phyloP scores from a whole-genome alignment of 768 basidiomycete genomes.

The Naganishia kalamii region DNA sequence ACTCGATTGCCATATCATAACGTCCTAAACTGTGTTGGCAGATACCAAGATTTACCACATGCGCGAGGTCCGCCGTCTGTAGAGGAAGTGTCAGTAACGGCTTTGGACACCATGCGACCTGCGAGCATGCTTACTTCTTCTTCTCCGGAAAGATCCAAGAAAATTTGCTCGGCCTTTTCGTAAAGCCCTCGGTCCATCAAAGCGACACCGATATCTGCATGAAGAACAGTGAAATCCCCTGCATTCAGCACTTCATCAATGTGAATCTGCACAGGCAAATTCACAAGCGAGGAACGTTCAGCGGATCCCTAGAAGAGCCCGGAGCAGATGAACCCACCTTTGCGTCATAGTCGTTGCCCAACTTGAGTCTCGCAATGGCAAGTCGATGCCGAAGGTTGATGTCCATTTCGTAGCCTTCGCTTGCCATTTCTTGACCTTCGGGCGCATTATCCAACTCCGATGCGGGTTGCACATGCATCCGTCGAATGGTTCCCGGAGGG shows the following conservation, averaged over 20 bases:
- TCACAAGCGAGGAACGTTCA: not conserved
- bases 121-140: slow-evolving; percentile 46
- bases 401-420: slow-evolving; percentile 60
- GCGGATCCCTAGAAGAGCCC: not conserved
- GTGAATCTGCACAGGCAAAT: slow-evolving; percentile 57
- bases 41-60: slow-evolving; percentile 60
- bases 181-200: slow-evolving; percentile 71
- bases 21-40: slow-evolving; percentile 74
- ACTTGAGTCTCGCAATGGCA: slow-evolving; percentile 71
- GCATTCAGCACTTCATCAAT: slow-evolving; percentile 62
- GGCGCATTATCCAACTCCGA: slow-evolving; percentile 48
- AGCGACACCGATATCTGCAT: slow-evolving; percentile 76
- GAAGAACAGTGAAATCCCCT: slow-evolving; percentile 68
- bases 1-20: slow-evolving; percentile 67
- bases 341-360: slow-evolving; percentile 73
- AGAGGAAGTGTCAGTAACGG: not conserved
- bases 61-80: slow-evolving; percentile 25
- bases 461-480: not conserved
- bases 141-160: slow-evolving; percentile 2
- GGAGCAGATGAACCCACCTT: slow-evolving; percentile 53
- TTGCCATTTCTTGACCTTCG: slow-evolving; percentile 48
- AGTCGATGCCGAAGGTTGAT: slow-evolving; percentile 74
- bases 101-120: too few relatives aligned
- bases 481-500: slow-evolving; percentile 43
- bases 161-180: slow-evolving; percentile 55